Evolutionary conservation across 208 protist genomes (phyloP).

Genomic region (Porcisia hertigi): DNA sequence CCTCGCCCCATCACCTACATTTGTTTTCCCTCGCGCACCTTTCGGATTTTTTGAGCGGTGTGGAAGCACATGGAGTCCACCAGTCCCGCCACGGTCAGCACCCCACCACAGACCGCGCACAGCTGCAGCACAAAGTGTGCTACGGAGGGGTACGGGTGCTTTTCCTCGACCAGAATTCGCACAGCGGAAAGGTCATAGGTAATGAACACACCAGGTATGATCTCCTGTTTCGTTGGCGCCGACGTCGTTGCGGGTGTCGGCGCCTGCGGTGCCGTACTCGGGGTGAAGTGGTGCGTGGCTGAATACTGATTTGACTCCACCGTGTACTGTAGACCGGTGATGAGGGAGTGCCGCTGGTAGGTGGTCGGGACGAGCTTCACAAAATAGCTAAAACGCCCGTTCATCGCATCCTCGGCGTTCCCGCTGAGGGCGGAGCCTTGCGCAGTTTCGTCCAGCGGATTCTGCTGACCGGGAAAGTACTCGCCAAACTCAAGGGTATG

Average conservation of each 20-base stretch:
- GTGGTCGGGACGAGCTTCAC: constrained; percentile 86
- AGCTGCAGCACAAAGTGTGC: constrained; percentile 70
- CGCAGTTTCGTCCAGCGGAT: constrained; percentile 67
- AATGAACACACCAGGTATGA: constrained; percentile 85
- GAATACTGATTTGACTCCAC: constrained; percentile 90
- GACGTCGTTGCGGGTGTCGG: not conserved
- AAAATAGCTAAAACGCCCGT: constrained; percentile 89
- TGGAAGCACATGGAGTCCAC: constrained; percentile 66
- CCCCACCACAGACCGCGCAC: constrained; percentile 66
- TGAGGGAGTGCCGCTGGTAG: constrained; percentile 48
- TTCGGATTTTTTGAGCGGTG: constrained; percentile 33
- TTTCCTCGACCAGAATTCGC: constrained; percentile 51
- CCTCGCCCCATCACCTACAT: constrained; percentile 20
- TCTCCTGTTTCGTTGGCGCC: not conserved
- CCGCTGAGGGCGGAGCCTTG: constrained; percentile 33
- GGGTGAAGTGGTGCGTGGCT: constrained; percentile 84
- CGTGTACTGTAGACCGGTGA: constrained; percentile 28
- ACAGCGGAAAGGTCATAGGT: constrained; percentile 90
- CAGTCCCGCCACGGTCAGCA: constrained; percentile 64
- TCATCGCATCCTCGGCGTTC: constrained; percentile 35
- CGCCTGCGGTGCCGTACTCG: constrained; percentile 10
- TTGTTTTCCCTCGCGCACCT: constrained; percentile 55
- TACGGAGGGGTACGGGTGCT: constrained; percentile 58
- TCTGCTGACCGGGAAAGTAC: constrained; percentile 69
- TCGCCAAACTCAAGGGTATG: constrained; percentile 83